phyloP scores from a whole-genome alignment of 1,284 basidiomycete genomes.

The Trametes sp. region DNA sequence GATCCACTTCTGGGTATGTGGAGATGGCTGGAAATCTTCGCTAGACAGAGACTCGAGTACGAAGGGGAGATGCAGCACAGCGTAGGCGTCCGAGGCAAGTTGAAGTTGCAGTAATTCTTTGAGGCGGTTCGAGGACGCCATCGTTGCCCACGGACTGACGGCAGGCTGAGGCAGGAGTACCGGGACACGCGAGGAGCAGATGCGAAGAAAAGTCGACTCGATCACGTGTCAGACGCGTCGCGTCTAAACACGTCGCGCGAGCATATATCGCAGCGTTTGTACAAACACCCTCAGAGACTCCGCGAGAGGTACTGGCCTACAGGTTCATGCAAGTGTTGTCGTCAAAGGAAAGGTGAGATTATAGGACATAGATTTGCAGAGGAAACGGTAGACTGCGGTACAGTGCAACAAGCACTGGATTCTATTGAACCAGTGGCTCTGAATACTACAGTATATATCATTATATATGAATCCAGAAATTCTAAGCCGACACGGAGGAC shows the following conservation, averaged over 20 bases:
- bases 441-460: background rate
- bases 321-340: too few relatives aligned
- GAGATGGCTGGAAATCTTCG: slow-evolving; percentile 61
- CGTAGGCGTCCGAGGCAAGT: slow-evolving; percentile 69
- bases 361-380: too few relatives aligned
- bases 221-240: slow-evolving; percentile 31
- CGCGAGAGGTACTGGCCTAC: too few relatives aligned
- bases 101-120: slow-evolving; percentile 75
- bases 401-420: too few relatives aligned
- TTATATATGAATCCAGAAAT: background rate
- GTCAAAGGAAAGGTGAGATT: too few relatives aligned
- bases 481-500: slow-evolving; percentile 7
- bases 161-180: background rate
- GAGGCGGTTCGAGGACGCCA: slow-evolving; percentile 54
- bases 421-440: too few relatives aligned
- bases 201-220: slow-evolving; percentile 21
- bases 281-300: too few relatives aligned
- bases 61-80: slow-evolving; percentile 64
- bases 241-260: background rate
- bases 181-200: background rate
- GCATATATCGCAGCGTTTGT: background rate
- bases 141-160: slow-evolving; percentile 4
- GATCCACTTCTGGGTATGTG: slow-evolving; percentile 76
- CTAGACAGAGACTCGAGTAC: slow-evolving; percentile 59
- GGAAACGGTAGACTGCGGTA: too few relatives aligned